phyloP scores from a whole-genome alignment of 495 filamentous ascomycete genomes.

The Trichoderma parareesei region DNA sequence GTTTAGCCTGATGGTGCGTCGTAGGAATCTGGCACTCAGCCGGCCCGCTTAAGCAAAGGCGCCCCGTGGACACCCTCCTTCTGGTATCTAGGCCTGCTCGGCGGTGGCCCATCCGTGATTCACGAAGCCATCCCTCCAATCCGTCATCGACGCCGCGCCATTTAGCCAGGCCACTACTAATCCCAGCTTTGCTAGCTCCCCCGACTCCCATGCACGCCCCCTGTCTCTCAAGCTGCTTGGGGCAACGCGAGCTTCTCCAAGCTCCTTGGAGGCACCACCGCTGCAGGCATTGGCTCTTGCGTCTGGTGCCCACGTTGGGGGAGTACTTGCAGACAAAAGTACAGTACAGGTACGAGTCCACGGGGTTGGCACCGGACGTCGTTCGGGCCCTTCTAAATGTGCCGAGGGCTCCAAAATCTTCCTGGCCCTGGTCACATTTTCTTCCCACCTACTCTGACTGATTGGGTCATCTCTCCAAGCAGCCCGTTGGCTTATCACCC shows the following conservation, averaged over 20 bases:
- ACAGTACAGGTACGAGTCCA: background rate
- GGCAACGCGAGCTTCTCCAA: background rate
- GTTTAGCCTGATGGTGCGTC: slow-evolving; percentile 6
- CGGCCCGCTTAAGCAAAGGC: slow-evolving; percentile 2
- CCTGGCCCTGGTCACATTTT: background rate
- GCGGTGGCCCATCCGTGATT: background rate
- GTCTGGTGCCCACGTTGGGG: background rate
- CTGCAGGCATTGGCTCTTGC: background rate
- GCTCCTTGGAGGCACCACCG: background rate
- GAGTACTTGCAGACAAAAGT: too few species aligned
- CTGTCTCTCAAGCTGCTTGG: background rate
- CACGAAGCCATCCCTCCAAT: background rate
- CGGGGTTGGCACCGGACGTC: background rate
- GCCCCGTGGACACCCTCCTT: background rate
- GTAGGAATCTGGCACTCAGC: slow-evolving; percentile 5
- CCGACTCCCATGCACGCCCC: slow-evolving; percentile 7
- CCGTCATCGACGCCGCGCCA: background rate
- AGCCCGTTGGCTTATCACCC: background rate
- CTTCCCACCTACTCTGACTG: background rate
- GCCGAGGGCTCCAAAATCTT: slow-evolving; percentile 2
- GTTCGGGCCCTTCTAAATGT: background rate
- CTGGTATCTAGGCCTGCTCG: background rate
- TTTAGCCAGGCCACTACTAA: background rate
- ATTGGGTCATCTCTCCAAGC: background rate
- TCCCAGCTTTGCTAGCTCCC: slow-evolving; percentile 3